Conservation (phyloP, 75 land plant species). For the Isoetes taiwanensis region DNA sequence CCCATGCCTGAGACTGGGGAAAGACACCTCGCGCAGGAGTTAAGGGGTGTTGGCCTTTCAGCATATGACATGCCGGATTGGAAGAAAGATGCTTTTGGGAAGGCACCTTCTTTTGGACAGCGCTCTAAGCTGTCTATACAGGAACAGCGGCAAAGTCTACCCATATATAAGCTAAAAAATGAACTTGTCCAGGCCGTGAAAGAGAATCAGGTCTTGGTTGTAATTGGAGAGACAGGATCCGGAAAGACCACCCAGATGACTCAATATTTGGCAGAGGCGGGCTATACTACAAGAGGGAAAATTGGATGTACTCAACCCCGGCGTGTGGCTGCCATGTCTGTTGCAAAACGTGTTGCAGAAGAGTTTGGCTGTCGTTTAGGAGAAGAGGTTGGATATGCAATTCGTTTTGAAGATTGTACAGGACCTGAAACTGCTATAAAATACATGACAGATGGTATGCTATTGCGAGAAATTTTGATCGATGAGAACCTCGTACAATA, state of each 20-base stretch:
- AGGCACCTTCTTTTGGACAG: conserved; percentile 76
- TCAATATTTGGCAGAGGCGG: conserved; percentile 85
- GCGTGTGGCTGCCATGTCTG: conserved; percentile 82
- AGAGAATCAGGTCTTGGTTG: conserved; percentile 81
- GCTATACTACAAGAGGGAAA: conserved; percentile 55
- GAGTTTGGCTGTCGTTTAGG: conserved; percentile 73
- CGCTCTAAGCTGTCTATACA: conserved; percentile 77
- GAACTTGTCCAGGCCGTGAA: conserved; percentile 78
- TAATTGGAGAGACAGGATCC: conserved; percentile 92
- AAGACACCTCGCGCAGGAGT: conserved; percentile 72
- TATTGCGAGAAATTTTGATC: conserved; percentile 53
- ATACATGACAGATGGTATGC: conserved; percentile 84
- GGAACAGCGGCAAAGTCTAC: conserved; percentile 82
- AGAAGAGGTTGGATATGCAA: conserved; percentile 79
- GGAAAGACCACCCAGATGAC: conserved; percentile 93
- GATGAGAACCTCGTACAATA: conserved; percentile 50
- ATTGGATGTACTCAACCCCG: conserved; percentile 90
- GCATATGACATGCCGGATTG: conserved; percentile 90
- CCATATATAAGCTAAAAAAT: conserved; percentile 71
- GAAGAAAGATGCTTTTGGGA: conserved; percentile 88
- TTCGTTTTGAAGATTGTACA: conserved; percentile 81
- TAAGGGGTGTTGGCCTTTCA: conserved; percentile 72
- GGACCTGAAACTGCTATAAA: conserved; percentile 67
- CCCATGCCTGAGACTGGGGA: conserved; percentile 89
- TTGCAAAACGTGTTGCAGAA: conserved; percentile 81